Base-by-base conservation (phyloP, 768 basidiomycete species). In the Exsudoporus frostii region DNA sequence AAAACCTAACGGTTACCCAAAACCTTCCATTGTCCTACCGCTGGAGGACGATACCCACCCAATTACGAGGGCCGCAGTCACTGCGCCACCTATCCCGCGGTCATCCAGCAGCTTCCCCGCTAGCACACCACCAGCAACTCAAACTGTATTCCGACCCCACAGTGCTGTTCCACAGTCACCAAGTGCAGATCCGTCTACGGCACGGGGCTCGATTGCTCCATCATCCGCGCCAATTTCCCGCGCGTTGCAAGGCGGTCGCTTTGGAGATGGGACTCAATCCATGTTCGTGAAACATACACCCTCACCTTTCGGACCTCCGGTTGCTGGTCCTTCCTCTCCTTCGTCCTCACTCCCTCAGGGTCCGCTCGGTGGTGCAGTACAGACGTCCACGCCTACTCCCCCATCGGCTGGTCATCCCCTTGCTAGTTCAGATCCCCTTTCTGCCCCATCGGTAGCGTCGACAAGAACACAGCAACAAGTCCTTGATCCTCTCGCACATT, bases 181-280 rank as follows among this genome's bases (percentile, higher is more conserved):
- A 17, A 76, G 71, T 32, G 79, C 85, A 5, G 83, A 84, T 11
- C 78, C 86, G 2, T 83, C 83, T 8, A 65, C 72, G 7, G 58
- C 63, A 25, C 58, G 56, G 13, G 60, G 36, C 17, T 25, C 60
- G 14, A 52, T 32, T 13, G 40, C 53, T n/a, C 60, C 68, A 20
- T 58, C 68, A 15, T 61, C 66, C 9, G 67, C 71, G 3, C 67
- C 73, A 14, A 56, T 59, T 19, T 66, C 76, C 52, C 79, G 72
- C 13, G 79, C 84, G 7, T 82, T 81, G 13, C 77, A 84, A 17
- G 82, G 83, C 44, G 84, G 84, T 25, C 82, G 81, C 8, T 80
- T 88, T 49, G 78, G 80, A 22, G 88, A 91, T 63, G 88, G 88
- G 32, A 84, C 89, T 8, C 83, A 83, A 68, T 92, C 90, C 8